Percentiles rank a stretch among this genome's conserved stretches.
Conservation (phyloP, 192 early-diverging fungal species). For the Coemansia asiatica region DNA sequence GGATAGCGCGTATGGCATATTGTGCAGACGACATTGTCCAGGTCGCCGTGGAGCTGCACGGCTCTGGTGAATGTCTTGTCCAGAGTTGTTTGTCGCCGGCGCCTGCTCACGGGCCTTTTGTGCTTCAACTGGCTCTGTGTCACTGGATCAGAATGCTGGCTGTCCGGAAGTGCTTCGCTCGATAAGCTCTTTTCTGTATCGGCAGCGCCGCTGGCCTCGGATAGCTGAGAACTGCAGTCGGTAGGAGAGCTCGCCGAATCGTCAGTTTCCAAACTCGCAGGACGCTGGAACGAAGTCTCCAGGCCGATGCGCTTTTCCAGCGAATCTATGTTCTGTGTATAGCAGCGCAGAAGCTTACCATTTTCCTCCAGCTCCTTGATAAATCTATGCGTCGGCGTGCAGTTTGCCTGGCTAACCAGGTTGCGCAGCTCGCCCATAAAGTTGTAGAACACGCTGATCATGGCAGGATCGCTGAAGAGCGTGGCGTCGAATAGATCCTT, state of each 20-base stretch:
- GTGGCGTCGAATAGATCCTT: conserved; percentile 91
- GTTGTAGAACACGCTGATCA: conserved; percentile 61
- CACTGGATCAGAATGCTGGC: not conserved
- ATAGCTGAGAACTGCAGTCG: not conserved
- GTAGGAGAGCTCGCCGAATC: not conserved
- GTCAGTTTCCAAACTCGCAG: not conserved
- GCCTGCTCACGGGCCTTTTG: not conserved
- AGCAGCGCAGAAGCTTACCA: conserved; percentile 83
- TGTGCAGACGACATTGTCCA: conserved; percentile 84
- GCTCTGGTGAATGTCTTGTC: conserved; percentile 64
- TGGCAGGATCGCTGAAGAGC: conserved; percentile 72
- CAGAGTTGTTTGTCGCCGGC: conserved; percentile 26
- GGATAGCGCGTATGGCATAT: conserved; percentile 71
- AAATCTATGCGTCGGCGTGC: conserved; percentile 85
- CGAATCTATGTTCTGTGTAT: conserved; percentile 97
- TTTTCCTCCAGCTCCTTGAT: conserved; percentile 72
- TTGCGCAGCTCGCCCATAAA: conserved; percentile 86
- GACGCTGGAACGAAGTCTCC: conserved; percentile 48
- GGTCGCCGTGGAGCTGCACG: conserved; percentile 90
- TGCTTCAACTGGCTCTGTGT: not conserved
- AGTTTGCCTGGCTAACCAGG: conserved; percentile 67
- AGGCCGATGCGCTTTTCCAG: conserved; percentile 77
- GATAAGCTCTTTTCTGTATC: not conserved
- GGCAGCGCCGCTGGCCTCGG: not conserved
- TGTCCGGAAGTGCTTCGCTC: not conserved